Conservation (phyloP, 2,329 filamentous ascomycete species). For the Pseudogymnoascus sp. region DNA sequence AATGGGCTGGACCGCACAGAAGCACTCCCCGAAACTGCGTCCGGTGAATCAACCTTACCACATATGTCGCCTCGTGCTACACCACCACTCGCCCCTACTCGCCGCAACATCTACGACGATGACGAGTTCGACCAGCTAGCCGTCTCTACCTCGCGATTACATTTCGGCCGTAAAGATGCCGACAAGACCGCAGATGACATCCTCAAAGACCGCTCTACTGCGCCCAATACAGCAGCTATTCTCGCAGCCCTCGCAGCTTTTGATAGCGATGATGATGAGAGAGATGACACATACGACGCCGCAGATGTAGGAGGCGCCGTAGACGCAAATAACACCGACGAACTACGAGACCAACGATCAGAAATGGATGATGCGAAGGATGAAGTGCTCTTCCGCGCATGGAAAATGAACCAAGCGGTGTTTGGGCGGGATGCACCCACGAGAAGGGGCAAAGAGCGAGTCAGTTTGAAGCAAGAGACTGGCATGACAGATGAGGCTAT, state of each 20-base stretch:
- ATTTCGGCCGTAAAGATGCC: slow-evolving; percentile 67
- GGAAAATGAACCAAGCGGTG: slow-evolving; percentile 54
- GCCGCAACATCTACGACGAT: slow-evolving; percentile 71
- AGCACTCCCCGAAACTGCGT: slow-evolving; percentile 43
- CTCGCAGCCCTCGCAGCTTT: slow-evolving; percentile 82
- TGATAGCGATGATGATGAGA: slow-evolving; percentile 90
- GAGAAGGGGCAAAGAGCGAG: slow-evolving; percentile 56
- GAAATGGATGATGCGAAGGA: slow-evolving; percentile 52
- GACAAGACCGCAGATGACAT: slow-evolving; percentile 65
- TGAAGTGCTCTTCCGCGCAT: slow-evolving; percentile 66
- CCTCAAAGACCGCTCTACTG: slow-evolving; percentile 56
- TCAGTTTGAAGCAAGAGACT: slow-evolving; percentile 64
- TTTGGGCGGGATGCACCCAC: slow-evolving; percentile 70
- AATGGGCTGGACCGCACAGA: slow-evolving; percentile 57
- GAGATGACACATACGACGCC: slow-evolving; percentile 92
- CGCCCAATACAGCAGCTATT: slow-evolving; percentile 77
- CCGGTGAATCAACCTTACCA: slow-evolving; percentile 29
- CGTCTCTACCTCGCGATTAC: slow-evolving; percentile 60
- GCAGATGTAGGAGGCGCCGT: slow-evolving; percentile 87
- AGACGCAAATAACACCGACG: slow-evolving; percentile 49
- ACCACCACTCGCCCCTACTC: slow-evolving; percentile 48
- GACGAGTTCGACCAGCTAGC: slow-evolving; percentile 72
- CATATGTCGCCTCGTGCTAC: slow-evolving; percentile 55
- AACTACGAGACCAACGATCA: slow-evolving; percentile 27
- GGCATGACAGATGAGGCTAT: slow-evolving; percentile 90